Percentiles rank a stretch among this genome's conserved stretches.
Conservation (phyloP, 1,139 yeast genomes). For the Diutina ranongensis region DNA sequence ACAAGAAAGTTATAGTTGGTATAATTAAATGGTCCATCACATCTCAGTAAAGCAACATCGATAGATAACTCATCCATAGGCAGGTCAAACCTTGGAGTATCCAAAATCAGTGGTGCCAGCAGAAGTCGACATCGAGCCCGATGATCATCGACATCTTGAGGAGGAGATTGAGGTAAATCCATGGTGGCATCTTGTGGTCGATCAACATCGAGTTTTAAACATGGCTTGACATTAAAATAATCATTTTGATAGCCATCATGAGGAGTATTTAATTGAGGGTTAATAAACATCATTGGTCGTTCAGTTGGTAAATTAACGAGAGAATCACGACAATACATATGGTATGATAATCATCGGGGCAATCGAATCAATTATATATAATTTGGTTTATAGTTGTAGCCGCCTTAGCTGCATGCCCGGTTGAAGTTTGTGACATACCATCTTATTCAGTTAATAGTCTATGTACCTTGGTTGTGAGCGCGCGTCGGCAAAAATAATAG, state of each 20-base stretch:
- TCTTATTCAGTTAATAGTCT: too few relatives aligned
- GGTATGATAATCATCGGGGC: too few relatives aligned
- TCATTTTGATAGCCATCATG: neutral
- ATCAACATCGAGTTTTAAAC: neutral
- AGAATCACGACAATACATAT: neutral
- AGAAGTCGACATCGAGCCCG: neutral
- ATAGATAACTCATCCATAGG: neutral
- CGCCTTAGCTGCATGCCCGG: too few relatives aligned
- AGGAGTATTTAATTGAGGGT: neutral
- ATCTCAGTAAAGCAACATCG: constrained; percentile 13
- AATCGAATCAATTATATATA: too few relatives aligned
- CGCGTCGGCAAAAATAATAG: too few relatives aligned
- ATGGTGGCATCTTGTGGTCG: neutral
- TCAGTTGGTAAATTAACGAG: neutral
- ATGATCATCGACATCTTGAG: neutral
- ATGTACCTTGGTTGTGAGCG: too few relatives aligned
- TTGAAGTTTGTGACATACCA: too few relatives aligned
- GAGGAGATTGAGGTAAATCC: neutral
- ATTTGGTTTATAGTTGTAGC: too few relatives aligned
- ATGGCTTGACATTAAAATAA: neutral
- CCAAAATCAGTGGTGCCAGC: constrained; percentile 3
- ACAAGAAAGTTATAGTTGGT: constrained; percentile 21
- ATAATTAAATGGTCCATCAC: constrained; percentile 13
- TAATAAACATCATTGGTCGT: neutral
- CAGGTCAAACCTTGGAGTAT: neutral